phyloP scores from a whole-genome alignment of 371 early-diverging fungal genomes.

The Lichtheimia ramosa region DNA sequence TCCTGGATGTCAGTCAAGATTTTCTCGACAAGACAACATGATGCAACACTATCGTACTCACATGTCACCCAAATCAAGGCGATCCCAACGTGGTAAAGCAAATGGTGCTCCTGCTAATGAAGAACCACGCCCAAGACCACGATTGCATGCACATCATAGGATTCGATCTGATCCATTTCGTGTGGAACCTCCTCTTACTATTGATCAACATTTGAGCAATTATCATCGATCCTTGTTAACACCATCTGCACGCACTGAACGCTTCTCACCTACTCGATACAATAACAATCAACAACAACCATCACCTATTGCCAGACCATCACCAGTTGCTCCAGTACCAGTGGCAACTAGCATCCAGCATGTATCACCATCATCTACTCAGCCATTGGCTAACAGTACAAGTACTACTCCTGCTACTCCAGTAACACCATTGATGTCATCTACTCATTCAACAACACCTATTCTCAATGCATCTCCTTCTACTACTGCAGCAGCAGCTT shows the following conservation, averaged over 20 bases:
- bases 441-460: not conserved
- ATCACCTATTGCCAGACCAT: not conserved
- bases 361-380: not conserved
- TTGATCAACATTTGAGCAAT: conserved; percentile 46
- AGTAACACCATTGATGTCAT: not conserved
- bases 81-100: conserved; percentile 39
- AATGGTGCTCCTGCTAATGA: conserved; percentile 4
- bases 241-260: conserved; percentile 13
- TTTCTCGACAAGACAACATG: conserved; percentile 91
- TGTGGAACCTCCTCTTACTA: conserved; percentile 42
- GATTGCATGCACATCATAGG: conserved; percentile 44
- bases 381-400: not conserved
- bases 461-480: not conserved
- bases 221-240: conserved; percentile 21
- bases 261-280: conserved; percentile 14
- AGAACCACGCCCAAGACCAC: conserved; percentile 28
- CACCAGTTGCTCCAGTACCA: not conserved
- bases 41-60: conserved; percentile 89
- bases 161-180: conserved; percentile 40
- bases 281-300: not conserved
- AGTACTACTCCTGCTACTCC: too few relatives aligned
- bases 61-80: conserved; percentile 73
- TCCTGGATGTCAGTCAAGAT: conserved; percentile 80
- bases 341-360: not conserved
- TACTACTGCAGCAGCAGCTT: not conserved